Evolutionary conservation across 2,329 filamentous ascomycete genomes (phyloP).

Genomic region (Apiospora saccharicola): DNA sequence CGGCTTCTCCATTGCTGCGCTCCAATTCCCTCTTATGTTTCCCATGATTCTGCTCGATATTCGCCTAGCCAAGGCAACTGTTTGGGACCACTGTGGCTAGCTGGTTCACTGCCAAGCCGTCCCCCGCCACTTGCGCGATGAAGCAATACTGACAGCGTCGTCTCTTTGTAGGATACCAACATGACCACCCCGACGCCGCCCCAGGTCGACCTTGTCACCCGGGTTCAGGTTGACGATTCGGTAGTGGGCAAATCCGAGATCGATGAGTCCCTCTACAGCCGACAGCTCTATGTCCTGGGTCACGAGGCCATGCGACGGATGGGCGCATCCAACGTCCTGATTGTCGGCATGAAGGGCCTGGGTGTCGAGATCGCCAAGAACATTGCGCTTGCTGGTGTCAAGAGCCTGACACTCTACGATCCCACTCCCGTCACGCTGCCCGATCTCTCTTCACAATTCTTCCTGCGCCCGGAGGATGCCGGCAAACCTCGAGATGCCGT

Average conservation of each 20-base stretch:
- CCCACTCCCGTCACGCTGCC: slow-evolving; percentile 83
- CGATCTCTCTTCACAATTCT: slow-evolving; percentile 97
- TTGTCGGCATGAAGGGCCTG: slow-evolving; percentile 90
- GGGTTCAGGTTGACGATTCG: slow-evolving; percentile 71
- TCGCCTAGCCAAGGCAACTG: neutral
- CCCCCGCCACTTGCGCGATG: slow-evolving; percentile 14
- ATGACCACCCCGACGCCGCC: slow-evolving; percentile 44
- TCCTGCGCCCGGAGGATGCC: slow-evolving; percentile 86
- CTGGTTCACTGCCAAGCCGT: slow-evolving; percentile 1
- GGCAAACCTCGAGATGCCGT: slow-evolving; percentile 89
- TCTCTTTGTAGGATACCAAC: slow-evolving; percentile 53
- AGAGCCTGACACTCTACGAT: slow-evolving; percentile 93
- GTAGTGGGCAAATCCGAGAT: slow-evolving; percentile 65
- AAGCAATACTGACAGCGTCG: slow-evolving; percentile 12
- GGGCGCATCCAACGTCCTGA: slow-evolving; percentile 92
- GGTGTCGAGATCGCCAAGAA: slow-evolving; percentile 99
- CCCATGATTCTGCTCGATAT: neutral
- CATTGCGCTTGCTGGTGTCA: slow-evolving; percentile 95
- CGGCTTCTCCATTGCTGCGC: neutral
- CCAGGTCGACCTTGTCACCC: slow-evolving; percentile 68
- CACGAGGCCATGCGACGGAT: slow-evolving; percentile 98
- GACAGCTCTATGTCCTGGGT: slow-evolving; percentile 75
- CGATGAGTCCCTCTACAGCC: slow-evolving; percentile 77
- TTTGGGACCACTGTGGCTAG: neutral
- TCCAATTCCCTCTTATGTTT: too few relatives aligned